A percentile compares a stretch with the other conserved stretches of the same genome.
These are phyloP conservation scores for Cyberlindnera mississippiensis DNA, from an alignment of 805 yeast genomes.

Conservation along the genomic window DNA sequence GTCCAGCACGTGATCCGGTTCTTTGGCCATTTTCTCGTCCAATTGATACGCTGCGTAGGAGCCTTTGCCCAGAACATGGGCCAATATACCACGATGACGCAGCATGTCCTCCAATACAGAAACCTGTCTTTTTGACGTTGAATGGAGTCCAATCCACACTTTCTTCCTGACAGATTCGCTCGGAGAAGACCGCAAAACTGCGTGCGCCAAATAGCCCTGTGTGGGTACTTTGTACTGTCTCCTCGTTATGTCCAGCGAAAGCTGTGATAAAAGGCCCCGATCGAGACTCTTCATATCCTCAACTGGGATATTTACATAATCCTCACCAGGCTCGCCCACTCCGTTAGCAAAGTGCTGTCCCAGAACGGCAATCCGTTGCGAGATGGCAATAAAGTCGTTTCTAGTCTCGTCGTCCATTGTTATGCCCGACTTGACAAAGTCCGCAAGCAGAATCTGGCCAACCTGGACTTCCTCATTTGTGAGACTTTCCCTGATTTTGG, in stretches of 20 bases:
- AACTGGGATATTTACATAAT: constrained; percentile 20
- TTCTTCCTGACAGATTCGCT: constrained; percentile 54
- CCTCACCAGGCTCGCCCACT: constrained; percentile 18
- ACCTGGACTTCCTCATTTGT: constrained; percentile 75
- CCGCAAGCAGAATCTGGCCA: constrained; percentile 74
- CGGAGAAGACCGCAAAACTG: constrained; percentile 56
- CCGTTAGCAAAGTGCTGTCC: constrained; percentile 67
- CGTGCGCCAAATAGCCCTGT: constrained; percentile 60
- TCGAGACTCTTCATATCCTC: constrained; percentile 22
- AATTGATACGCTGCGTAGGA: constrained; percentile 79
- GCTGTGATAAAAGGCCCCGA: constrained; percentile 24
- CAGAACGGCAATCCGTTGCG: constrained; percentile 72
- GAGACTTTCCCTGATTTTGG: constrained; percentile 33
- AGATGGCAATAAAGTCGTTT: constrained; percentile 66
- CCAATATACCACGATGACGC: constrained; percentile 62
- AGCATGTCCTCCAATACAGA: constrained; percentile 54
- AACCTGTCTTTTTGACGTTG: constrained; percentile 61
- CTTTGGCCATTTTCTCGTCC: constrained; percentile 85
- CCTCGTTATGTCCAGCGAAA: constrained; percentile 36
- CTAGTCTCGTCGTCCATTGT: constrained; percentile 64
- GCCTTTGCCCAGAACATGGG: constrained; percentile 64
- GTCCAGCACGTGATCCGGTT: constrained; percentile 67
- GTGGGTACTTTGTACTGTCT: constrained; percentile 49
- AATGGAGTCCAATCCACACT: constrained; percentile 74
- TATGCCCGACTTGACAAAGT: constrained; percentile 88